Evolutionary conservation across 176 grass and related monocot species (phyloP).

Genomic region (Avena eriantha): DNA sequence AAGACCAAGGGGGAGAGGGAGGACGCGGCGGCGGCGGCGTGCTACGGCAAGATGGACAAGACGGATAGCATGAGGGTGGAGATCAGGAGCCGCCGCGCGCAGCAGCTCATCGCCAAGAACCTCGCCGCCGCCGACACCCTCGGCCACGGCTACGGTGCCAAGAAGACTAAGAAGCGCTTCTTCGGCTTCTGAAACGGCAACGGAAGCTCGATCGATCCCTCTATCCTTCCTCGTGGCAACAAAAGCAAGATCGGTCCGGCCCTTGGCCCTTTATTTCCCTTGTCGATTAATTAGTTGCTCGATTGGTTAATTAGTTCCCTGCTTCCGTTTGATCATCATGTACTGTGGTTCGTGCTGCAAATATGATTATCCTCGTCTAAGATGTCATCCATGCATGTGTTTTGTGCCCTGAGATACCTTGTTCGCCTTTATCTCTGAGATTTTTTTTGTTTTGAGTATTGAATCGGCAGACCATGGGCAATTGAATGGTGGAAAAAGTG

Average conservation of each 20-base stretch:
- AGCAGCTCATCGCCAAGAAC: conserved; percentile 85
- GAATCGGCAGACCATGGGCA: background rate
- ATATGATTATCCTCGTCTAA: background rate
- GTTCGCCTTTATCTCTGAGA: background rate
- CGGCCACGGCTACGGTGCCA: background rate
- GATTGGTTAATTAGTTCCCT: background rate
- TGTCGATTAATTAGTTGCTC: background rate
- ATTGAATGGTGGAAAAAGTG: conserved; percentile 6
- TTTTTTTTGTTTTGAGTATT: background rate
- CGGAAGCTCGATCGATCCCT: background rate
- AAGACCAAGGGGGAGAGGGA: conserved; percentile 36
- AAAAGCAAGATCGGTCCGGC: background rate
- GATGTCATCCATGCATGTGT: background rate
- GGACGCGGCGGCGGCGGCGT: background rate
- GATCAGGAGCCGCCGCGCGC: conserved; percentile 72
- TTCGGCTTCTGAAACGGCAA: conserved; percentile 47
- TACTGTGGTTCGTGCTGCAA: background rate
- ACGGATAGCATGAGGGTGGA: conserved; percentile 92
- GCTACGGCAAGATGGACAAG: conserved; percentile 76
- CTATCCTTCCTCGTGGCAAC: too few relatives aligned
- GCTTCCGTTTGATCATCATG: background rate
- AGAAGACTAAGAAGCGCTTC: conserved; percentile 49
- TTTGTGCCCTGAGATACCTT: background rate
- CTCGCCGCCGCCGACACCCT: conserved; percentile 60
- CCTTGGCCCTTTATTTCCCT: background rate